Evolutionary conservation across 2,329 filamentous ascomycete species (phyloP), one percentile per base, ranked within the genome.

Genomic region (Tolypocladium ovalisporum): DNA sequence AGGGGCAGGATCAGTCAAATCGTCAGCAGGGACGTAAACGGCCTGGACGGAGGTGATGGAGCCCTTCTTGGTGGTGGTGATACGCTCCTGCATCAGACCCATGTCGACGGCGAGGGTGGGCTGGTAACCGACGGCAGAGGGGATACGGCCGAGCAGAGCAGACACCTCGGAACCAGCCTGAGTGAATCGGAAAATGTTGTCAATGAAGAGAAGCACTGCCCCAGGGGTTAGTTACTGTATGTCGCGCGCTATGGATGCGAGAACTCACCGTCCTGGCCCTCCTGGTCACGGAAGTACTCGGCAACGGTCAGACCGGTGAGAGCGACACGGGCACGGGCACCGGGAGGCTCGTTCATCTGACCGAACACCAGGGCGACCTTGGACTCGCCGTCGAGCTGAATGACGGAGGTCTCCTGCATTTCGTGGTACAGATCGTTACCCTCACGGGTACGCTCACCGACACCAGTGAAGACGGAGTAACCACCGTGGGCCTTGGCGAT

Each of bases 391-490:
- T 99, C 94, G 67, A 99, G 90, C 79, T 99, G 87, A 79, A 99
- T 99, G 85, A 99, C 94, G 74, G 89, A 90, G 68, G 94, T 99
- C 83, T 99, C 93, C 84, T 97, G 94, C 94, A 99, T 99, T 86
- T 99, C 94, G 82, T 99, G 93, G 88, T 99, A 99, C 84, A 99
- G 79, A 87, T 99, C 94, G 87, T 99, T 99, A 86, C 94, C 94
- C 87, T 99, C 94, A 90, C 94, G 94, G 75, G 94, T 99, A 84
- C 94, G 93, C 88, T 99, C 94, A 77, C 94, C 94, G 80, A 99
- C 94, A 93, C 94, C 94, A 75, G 91, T 96, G 88, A 99, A 99
- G 76, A 99, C 94, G 67, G 94, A 99, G 89, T 96, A 99, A 96
- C 94, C 94, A 96, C 94, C 94, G 84, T 99, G 94, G 70, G 94